These are phyloP conservation scores for Yamadazyma laniorum DNA, from an alignment of 805 yeast species.

Conservation along the genomic window DNA sequence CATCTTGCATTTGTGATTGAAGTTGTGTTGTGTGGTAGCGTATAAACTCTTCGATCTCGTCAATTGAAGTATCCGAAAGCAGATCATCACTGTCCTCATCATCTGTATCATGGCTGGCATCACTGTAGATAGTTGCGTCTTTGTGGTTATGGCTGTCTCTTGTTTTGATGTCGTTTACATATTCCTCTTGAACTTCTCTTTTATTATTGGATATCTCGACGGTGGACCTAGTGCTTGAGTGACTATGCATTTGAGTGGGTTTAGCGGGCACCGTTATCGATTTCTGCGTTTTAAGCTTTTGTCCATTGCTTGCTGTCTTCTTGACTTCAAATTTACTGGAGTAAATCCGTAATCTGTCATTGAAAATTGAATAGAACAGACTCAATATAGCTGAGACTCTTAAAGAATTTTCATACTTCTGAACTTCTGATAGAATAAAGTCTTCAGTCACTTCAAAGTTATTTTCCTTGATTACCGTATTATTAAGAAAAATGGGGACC, in stretches of 20 bases:
- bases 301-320: background rate
- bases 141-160: background rate
- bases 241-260: background rate
- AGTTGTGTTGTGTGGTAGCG: slow-evolving; percentile 31
- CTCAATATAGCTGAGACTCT: slow-evolving; percentile 27
- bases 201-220: background rate
- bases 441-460: background rate
- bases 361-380: slow-evolving; percentile 2
- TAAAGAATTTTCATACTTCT: slow-evolving; percentile 25
- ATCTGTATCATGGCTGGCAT: background rate
- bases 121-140: background rate
- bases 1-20: slow-evolving; percentile 13
- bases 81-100: slow-evolving; percentile 7
- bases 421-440: slow-evolving; percentile 8
- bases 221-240: too few relatives aligned
- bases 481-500: slow-evolving; percentile 16
- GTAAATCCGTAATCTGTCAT: background rate
- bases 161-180: too few relatives aligned
- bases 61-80: slow-evolving; percentile 19
- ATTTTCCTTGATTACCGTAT: slow-evolving; percentile 1
- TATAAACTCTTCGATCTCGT: slow-evolving; percentile 38
- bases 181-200: background rate
- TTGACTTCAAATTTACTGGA: background rate
- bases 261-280: background rate
- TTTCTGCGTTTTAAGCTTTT: background rate